Evolutionary conservation across 2,329 filamentous ascomycete genomes (phyloP).

Genomic region (Zasmidium cellare): DNA sequence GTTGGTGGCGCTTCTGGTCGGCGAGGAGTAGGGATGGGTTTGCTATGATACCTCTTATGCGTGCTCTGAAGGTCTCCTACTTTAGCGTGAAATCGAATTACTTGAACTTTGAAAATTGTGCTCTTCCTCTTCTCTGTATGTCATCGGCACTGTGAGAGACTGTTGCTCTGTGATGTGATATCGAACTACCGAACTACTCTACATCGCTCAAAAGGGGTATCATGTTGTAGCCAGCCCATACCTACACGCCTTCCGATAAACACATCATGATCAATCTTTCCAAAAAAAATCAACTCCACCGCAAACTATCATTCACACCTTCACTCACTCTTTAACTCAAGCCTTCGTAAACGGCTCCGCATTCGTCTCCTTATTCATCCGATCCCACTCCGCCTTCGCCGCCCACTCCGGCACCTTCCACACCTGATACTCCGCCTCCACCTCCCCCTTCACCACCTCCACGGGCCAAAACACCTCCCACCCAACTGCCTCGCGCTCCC

Average conservation of each 20-base stretch:
- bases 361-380: slow-evolving; percentile 9
- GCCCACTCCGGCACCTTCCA: slow-evolving; percentile 21
- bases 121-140: not conserved
- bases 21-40: not conserved
- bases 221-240: not conserved
- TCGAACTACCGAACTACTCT: not conserved
- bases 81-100: not conserved
- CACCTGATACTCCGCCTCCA: slow-evolving; percentile 1
- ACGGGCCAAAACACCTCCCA: slow-evolving; percentile 5
- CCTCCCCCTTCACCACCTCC: not conserved
- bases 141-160: too few relatives aligned
- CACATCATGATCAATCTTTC: not conserved
- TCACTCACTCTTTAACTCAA: too few relatives aligned
- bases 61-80: not conserved
- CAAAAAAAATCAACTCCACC: too few relatives aligned
- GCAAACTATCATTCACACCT: too few relatives aligned
- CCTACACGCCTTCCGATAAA: not conserved
- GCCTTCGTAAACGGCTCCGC: not conserved
- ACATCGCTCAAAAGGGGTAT: not conserved
- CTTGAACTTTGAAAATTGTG: not conserved
- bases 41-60: slow-evolving; percentile 6
- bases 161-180: too few relatives aligned
- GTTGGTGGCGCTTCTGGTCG: slow-evolving; percentile 17
- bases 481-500: too few relatives aligned
- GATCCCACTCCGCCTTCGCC: slow-evolving; percentile 22